phyloP scores from a whole-genome alignment of 2,329 filamentous ascomycete genomes.

The Hypoxylon sp. region DNA sequence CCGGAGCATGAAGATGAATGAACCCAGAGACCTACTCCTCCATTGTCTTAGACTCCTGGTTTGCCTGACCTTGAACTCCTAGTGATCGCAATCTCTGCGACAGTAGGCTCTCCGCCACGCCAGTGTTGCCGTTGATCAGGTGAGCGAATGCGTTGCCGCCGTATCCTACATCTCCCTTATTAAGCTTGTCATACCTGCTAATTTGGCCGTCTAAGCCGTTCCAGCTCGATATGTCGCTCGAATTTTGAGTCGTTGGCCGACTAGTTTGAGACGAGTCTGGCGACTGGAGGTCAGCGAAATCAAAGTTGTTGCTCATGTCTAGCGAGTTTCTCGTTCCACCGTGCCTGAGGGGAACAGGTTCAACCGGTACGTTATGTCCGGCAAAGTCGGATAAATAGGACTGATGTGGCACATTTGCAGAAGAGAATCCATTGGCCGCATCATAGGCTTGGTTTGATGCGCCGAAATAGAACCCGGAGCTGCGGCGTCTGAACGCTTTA shows the following conservation, averaged over 20 bases:
- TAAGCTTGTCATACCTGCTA: conserved; percentile 75
- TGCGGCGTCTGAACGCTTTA: conserved; percentile 71
- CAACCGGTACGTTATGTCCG: conserved; percentile 59
- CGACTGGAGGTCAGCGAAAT: conserved; percentile 49
- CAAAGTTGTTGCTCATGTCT: conserved; percentile 49
- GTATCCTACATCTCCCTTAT: conserved; percentile 75
- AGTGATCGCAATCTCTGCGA: conserved; percentile 77
- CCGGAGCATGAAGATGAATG: conserved; percentile 13
- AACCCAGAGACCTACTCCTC: conserved; percentile 35
- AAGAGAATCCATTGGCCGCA: conserved; percentile 53
- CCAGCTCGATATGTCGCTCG: conserved; percentile 49
- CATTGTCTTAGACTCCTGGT: conserved; percentile 27
- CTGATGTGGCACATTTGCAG: conserved; percentile 45
- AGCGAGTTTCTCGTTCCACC: conserved; percentile 52
- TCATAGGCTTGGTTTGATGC: conserved; percentile 55
- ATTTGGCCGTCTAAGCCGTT: conserved; percentile 47
- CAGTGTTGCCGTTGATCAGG: conserved; percentile 58
- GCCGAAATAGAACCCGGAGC: conserved; percentile 65
- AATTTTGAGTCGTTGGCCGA: conserved; percentile 57
- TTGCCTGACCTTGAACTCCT: conserved; percentile 61
- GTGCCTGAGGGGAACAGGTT: conserved; percentile 66
- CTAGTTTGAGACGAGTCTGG: conserved; percentile 41
- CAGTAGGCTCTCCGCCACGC: conserved; percentile 75
- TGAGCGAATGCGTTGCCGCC: conserved; percentile 68
- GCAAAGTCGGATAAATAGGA: conserved; percentile 50